A percentile compares a stretch with the other conserved stretches of the same genome.
phyloP scores from a whole-genome alignment of 1,284 basidiomycete species.

The Ceratorhiza oryzae-sativae region DNA sequence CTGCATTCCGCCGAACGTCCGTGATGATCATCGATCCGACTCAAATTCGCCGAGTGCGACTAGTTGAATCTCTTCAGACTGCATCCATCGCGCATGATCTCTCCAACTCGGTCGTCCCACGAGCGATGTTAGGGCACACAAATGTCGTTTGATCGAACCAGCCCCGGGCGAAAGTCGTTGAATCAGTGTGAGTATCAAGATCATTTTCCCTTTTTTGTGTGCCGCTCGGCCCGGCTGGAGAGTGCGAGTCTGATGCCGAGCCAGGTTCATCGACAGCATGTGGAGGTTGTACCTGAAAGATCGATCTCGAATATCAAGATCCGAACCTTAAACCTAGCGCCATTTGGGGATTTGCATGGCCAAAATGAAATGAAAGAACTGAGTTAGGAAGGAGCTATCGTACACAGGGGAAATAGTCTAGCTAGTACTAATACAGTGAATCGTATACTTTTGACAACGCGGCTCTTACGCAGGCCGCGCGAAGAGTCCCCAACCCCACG shows the following conservation, averaged over 20 bases:
- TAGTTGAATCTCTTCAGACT: neutral
- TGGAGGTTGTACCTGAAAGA: neutral
- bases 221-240: no score
- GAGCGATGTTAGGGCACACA: neutral
- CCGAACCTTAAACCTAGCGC: no score
- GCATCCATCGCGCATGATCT: neutral
- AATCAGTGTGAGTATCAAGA: neutral
- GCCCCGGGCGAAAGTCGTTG: neutral
- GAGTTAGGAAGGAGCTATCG: neutral
- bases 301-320: no score
- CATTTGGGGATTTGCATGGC: neutral
- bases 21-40: neutral
- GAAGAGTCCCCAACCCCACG: constrained; percentile 35
- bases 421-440: constrained; percentile 10
- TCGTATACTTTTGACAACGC: constrained; percentile 3
- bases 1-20: neutral
- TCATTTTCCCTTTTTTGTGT: neutral
- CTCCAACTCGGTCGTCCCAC: neutral
- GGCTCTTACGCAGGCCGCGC: neutral
- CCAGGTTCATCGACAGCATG: neutral
- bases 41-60: neutral
- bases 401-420: neutral
- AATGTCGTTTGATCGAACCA: neutral
- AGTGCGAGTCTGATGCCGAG: neutral
- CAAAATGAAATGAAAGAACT: neutral